Base-by-base conservation (phyloP, 176 grass and related monocot species). In the Musa schizocarpa region DNA sequence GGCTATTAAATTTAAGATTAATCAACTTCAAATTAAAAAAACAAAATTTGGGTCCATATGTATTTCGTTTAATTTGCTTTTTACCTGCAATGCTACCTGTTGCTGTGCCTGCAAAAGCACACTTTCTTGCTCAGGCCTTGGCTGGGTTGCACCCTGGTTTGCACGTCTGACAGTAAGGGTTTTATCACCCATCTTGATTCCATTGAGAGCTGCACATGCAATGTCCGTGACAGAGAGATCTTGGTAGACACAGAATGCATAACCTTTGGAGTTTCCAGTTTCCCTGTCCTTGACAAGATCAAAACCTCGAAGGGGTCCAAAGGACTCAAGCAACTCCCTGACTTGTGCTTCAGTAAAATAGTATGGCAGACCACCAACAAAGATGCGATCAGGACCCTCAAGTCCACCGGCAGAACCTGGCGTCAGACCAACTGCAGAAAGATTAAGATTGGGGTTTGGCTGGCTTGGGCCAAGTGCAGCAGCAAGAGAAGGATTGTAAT, bases 131-230 rank as follows among this genome's bases (percentile, higher is more conserved):
- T 98, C 95, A 76, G 88, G 90, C 64, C 95, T 90, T 69, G 95
- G 90, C 52, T 98, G 95, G 53, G 85, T 43, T 14, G 86, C 63
- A 62, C 95, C 95, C 85, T 98, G 95, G 74, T 98, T 98, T 65
- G 95, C 95, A 48, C 95, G 86, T 69, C 90, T 87, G 69, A 98
- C 90, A 50, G 95, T 98, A 56, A 98, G 88, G 53, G 95, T 98
- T 83, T 98, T 98, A 80, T 98, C 95, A 67, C 95, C 95, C 95
- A 98, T 98, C 84, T 93, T 93, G 54, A 98, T 98, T 29, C 95
- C 95, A 82, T 98, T 98, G 76, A 98, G 90, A 52, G 95, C 95
- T 69, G 90, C 95, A 83, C 95, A 98, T 17, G 95, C 95, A 82
- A 98, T 98, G 65, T 94, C 95, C 0, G 95, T 98, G 24, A 98